Evolutionary conservation across 768 basidiomycete genomes (phyloP), one percentile per base, ranked within the genome.

Genomic region (Lentinula sp.): DNA sequence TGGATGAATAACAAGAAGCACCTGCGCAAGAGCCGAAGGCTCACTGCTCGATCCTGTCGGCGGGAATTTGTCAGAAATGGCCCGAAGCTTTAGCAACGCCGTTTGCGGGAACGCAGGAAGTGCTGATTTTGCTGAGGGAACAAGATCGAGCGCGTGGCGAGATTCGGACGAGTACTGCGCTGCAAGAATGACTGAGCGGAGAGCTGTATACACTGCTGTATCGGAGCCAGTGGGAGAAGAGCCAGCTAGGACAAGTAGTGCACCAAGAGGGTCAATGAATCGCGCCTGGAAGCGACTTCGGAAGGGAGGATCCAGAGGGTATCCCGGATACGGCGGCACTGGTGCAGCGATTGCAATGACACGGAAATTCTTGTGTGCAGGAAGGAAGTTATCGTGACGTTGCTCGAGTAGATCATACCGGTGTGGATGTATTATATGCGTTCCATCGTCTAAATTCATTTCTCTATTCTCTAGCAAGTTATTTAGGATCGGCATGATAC

Each of bases 401-500:
- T 70, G 63, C 59, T 81, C 78, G 28, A 87, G 70, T 60, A 83
- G 79, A 16, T 78, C 75, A 65, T 80, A 82, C 32, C 84, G 81
- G 60, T 84, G 81, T 0, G 84, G 81, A 62, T 87, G 86, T 21
- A 88, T 79, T 48, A 88, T 86, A 64, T 87, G 85, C 1, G 85
- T 85, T 37, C 86, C 86, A 61, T 88, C 86, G 64, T 87, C 86
- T 32, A 88, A 70, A 62, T 88, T 87, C 79, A 88, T 85, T 73
- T 88, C 86, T n/a, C 86, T 74, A 68, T 87, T 87, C 71, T 88
- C 86, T 46, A 88, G 66, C 4, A 88, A 74, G 68, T 87, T 88
- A 65, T 87, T 87, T 5, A 88, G 74, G 15, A 87, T 62, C 71
- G 59, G 49, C 48, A 60, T 87, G 31, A 87, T 88, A 32, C 86